These are phyloP conservation scores for Paramecium tetraurelia DNA, from an alignment of 73 alveolate species.

Conservation along the genomic window DNA sequence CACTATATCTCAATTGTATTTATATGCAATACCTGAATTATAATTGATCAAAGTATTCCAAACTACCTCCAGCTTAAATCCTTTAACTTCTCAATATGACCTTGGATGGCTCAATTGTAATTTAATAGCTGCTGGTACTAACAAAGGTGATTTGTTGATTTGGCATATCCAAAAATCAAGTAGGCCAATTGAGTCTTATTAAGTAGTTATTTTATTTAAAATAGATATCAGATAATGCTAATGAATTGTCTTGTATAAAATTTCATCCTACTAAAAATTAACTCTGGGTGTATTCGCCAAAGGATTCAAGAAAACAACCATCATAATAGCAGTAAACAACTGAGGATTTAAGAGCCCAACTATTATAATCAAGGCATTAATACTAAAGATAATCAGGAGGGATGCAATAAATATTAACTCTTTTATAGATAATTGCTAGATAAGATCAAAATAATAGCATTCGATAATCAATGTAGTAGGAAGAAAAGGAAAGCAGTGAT, in stretches of 20 bases:
- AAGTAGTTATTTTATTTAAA: neutral
- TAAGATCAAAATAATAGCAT: neutral
- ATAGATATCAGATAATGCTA: neutral
- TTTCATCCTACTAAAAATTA: neutral
- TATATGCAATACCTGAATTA: neutral
- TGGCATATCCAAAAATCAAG: neutral
- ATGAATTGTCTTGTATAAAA: neutral
- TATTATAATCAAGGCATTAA: neutral
- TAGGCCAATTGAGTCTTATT: neutral
- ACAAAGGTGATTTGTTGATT: neutral
- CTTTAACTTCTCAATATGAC: neutral
- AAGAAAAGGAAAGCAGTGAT: neutral
- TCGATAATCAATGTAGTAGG: neutral
- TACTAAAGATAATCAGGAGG: neutral
- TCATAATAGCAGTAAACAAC: neutral
- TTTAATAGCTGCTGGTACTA: neutral
- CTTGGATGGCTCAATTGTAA: neutral
- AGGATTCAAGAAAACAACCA: neutral
- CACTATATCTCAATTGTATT: neutral
- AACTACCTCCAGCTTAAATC: neutral
- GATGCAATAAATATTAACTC: neutral
- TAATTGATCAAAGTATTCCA: neutral
- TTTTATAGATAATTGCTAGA: neutral
- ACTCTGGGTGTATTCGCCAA: neutral
- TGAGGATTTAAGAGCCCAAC: neutral